Conservation (phyloP, 139 green algal species). For the Volvox reticuliferus region DNA sequence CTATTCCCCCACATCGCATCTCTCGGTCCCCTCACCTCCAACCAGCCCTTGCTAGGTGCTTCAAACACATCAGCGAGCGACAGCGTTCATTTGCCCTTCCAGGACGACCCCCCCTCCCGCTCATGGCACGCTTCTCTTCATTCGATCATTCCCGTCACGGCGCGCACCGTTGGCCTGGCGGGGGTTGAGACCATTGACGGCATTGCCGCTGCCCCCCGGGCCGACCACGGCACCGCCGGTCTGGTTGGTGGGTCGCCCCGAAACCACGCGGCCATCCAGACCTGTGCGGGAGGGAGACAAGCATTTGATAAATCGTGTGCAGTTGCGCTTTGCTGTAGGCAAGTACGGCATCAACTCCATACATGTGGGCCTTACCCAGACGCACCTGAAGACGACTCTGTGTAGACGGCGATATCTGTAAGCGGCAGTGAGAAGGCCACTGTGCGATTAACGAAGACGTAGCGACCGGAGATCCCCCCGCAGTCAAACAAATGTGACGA, state of each 20-base stretch:
- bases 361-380: no score
- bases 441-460: constrained; percentile 20
- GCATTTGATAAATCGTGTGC: neutral
- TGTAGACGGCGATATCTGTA: neutral
- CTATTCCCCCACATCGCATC: no score
- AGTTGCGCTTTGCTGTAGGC: no score
- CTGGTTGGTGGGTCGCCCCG: constrained; percentile 32
- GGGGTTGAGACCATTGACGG: constrained; percentile 22
- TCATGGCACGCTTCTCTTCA: neutral
- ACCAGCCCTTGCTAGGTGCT: no score
- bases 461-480: neutral
- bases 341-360: no score
- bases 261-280: constrained; percentile 10
- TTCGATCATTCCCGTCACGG: neutral
- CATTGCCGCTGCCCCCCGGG: constrained; percentile 24
- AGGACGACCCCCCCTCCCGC: neutral
- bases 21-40: no score
- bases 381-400: neutral
- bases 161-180: neutral
- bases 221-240: neutral
- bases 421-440: constrained; percentile 9
- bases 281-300: neutral
- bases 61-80: no score
- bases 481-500: neutral
- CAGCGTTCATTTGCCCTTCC: neutral